These are phyloP conservation scores for Coemansia sp. DNA, from an alignment of 192 early-diverging fungal genomes.

Conservation along the genomic window DNA sequence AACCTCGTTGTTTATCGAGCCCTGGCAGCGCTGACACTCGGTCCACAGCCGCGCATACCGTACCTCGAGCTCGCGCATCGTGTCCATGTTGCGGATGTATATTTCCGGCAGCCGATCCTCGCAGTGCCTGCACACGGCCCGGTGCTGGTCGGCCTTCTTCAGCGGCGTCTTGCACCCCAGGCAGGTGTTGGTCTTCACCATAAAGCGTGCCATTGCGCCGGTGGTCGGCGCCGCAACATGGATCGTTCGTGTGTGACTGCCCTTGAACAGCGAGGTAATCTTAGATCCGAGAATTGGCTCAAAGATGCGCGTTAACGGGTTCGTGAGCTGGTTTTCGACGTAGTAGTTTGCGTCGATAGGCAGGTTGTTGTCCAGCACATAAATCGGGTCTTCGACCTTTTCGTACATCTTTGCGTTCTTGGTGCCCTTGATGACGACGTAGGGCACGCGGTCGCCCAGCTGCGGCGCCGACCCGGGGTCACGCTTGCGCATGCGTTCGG, in stretches of 20 bases:
- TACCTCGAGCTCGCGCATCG: constrained; percentile 68
- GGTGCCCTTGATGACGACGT: constrained; percentile 86
- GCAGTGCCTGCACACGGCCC: constrained; percentile 81
- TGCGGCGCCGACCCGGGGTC: constrained; percentile 95
- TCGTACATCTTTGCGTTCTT: constrained; percentile 91
- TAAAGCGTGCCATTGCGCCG: constrained; percentile 93
- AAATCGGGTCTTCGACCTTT: constrained; percentile 97
- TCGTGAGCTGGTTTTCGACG: constrained; percentile 92
- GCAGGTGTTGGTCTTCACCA: constrained; percentile 86
- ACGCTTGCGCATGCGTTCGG: constrained; percentile 91
- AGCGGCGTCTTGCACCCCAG: constrained; percentile 88
- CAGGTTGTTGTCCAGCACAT: constrained; percentile 96
- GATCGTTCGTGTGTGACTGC: constrained; percentile 75
- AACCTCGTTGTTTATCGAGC: constrained; percentile 89
- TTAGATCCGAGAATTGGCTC: constrained; percentile 94
- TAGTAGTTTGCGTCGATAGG: constrained; percentile 97
- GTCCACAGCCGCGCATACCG: constrained; percentile 91
- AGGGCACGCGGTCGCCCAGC: constrained; percentile 94
- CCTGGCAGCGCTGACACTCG: constrained; percentile 96
- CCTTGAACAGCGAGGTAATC: constrained; percentile 71
- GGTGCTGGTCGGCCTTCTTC: constrained; percentile 55
- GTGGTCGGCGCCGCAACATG: constrained; percentile 79
- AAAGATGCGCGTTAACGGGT: constrained; percentile 90
- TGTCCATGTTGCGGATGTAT: constrained; percentile 68
- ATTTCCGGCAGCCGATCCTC: constrained; percentile 64